These are phyloP conservation scores for Kwoniella sp. DNA, from an alignment of 768 basidiomycete genomes.

Conservation along the genomic window DNA sequence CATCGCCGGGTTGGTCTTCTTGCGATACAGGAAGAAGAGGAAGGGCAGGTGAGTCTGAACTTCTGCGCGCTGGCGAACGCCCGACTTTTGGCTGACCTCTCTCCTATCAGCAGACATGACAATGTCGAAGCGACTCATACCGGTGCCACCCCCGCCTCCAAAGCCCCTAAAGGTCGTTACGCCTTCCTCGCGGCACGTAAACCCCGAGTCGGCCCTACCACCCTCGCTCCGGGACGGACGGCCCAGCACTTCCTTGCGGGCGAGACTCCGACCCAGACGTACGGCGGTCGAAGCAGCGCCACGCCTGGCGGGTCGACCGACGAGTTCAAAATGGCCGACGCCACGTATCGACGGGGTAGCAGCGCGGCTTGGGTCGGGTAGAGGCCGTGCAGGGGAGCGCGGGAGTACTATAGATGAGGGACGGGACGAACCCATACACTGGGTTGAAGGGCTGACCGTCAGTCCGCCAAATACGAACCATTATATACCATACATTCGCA, in stretches of 20 bases:
- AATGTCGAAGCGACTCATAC: slow-evolving; percentile 2
- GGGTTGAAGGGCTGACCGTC: too few species aligned
- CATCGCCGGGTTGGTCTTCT: slow-evolving; percentile 11
- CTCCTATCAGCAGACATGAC: not conserved
- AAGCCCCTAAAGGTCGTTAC: slow-evolving; percentile 12
- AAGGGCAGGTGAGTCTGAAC: slow-evolving; percentile 16
- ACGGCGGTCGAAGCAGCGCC: not conserved
- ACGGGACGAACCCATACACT: too few species aligned
- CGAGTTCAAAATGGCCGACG: slow-evolving; percentile 9
- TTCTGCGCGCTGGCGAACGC: not conserved
- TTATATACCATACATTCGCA: too few species aligned
- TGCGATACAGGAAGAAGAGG: slow-evolving; percentile 15
- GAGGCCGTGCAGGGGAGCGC: too few species aligned
- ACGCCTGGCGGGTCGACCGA: not conserved
- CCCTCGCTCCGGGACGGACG: slow-evolving; percentile 27
- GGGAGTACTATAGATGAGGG: too few species aligned
- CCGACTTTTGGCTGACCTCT: not conserved
- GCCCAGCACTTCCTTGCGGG: slow-evolving; percentile 26
- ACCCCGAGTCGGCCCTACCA: slow-evolving; percentile 23
- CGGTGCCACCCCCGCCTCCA: slow-evolving; percentile 5
- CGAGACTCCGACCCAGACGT: slow-evolving; percentile 21
- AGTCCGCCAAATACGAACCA: too few species aligned
- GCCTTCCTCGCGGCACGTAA: slow-evolving; percentile 15
- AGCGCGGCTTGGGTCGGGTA: slow-evolving; percentile 12
- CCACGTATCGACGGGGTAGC: slow-evolving; percentile 11